A percentile compares a stretch with the other conserved stretches of the same genome.
Evolutionary conservation across 768 basidiomycete species (phyloP).

Genomic region (Thelephora ganbajun): DNA sequence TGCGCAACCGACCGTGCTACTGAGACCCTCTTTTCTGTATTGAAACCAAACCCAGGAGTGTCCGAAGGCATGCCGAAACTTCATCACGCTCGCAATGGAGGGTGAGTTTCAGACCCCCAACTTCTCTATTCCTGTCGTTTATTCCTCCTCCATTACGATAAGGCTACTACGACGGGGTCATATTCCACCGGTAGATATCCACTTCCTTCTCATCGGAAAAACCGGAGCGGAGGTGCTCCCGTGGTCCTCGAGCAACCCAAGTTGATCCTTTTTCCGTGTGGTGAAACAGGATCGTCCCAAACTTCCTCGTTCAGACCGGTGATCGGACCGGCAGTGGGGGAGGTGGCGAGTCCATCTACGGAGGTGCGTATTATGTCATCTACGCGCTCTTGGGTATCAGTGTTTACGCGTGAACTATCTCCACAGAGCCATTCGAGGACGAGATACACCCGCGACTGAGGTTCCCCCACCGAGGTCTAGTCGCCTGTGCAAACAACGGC

Average conservation of each 20-base stretch:
- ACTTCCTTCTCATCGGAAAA: background rate
- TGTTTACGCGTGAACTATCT: background rate
- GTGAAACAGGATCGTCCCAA: constrained; percentile 57
- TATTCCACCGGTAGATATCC: constrained; percentile 67
- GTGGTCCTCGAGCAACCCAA: background rate
- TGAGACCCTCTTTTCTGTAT: background rate
- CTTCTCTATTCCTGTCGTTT: background rate
- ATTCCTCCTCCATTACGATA: constrained; percentile 1
- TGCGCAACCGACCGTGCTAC: constrained; percentile 13
- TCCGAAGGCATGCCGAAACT: constrained; percentile 88
- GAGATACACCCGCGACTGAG: constrained; percentile 88
- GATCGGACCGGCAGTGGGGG: constrained; percentile 84
- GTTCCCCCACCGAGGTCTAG: constrained; percentile 79
- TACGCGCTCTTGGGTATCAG: background rate
- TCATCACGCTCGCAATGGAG: constrained; percentile 79
- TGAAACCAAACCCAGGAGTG: constrained; percentile 46
- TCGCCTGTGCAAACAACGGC: constrained; percentile 90
- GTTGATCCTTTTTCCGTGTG: background rate
- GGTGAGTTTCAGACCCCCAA: constrained; percentile 37
- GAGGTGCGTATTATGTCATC: constrained; percentile 36
- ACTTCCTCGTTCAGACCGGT: constrained; percentile 90
- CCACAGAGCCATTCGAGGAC: constrained; percentile 78
- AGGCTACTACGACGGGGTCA: constrained; percentile 95
- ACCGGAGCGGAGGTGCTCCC: background rate
- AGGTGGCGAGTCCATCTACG: constrained; percentile 92